Conservation (phyloP, 2,329 filamentous ascomycete genomes). For the Talaromyces sp. region DNA sequence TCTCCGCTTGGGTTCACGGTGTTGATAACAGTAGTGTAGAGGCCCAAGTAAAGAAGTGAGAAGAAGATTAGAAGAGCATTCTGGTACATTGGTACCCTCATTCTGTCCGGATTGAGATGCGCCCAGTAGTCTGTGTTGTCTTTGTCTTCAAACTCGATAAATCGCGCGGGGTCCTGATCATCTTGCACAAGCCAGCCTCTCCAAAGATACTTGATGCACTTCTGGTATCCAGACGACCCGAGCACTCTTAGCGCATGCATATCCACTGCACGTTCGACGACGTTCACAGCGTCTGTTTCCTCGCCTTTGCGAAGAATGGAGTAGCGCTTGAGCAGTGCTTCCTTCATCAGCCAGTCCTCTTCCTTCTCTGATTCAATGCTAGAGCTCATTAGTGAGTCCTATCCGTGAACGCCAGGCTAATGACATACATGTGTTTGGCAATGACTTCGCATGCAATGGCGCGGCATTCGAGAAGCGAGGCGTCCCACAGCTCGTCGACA, state of each 20-base stretch:
- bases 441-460: conserved; percentile 84
- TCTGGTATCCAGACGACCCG: conserved; percentile 89
- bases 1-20: conserved; percentile 82
- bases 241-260: conserved; percentile 85
- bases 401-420: background rate
- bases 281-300: conserved; percentile 72
- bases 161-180: conserved; percentile 80
- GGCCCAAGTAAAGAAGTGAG: conserved; percentile 71
- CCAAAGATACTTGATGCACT: conserved; percentile 91
- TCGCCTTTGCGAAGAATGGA: conserved; percentile 69
- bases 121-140: conserved; percentile 69
- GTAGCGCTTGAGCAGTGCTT: conserved; percentile 81
- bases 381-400: conserved; percentile 7
- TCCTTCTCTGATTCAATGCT: conserved; percentile 85
- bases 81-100: conserved; percentile 88
- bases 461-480: conserved; percentile 72
- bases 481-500: conserved; percentile 80
- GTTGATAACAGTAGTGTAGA: conserved; percentile 91
- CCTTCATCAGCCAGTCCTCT: conserved; percentile 68
- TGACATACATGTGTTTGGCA: conserved; percentile 62
- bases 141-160: conserved; percentile 80
- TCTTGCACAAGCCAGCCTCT: conserved; percentile 95
- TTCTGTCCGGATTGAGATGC: conserved; percentile 89
- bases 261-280: conserved; percentile 88
- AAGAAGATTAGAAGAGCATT: conserved; percentile 83